Base-by-base conservation (phyloP, 371 early-diverging fungal genomes). In the Saksenaea vasiformis region DNA sequence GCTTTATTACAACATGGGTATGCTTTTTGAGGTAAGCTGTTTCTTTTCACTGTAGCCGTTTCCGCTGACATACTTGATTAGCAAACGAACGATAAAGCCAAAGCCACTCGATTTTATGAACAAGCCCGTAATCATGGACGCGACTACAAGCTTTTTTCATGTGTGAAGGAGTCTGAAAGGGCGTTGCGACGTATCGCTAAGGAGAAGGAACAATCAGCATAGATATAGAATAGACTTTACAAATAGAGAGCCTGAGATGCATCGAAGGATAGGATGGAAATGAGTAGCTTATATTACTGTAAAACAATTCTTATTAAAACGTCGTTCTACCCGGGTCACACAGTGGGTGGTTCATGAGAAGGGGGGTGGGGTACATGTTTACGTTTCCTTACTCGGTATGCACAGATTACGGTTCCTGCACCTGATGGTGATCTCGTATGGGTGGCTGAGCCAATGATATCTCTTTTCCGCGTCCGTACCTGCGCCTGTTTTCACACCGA, bases 1-100 rank as follows among this genome's bases (percentile, higher is more conserved):
- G 4, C 64, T 88, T 19, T 60, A 86, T 1, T 85, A 76, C 51
- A 88, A 88, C 56, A 72, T 86, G 61, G 88, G 88, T 64, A 86
- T 86, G 85, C 55, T 86, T 2, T 77, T 83, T 39, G 88, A 88
- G 81, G 88, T 86, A 82, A 71, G 39, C 22, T 13, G 17, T 38
- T 28, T 37, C n/a, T 10, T 13, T 19, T 24, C 10, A n/a, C n/a
- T 53, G 17, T 35, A 17, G 31, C 1, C 5, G 17, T 56, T n/a
- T n/a, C 24, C 19, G 51, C 26, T 41, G 26, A 24, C 31, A 37
- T 14, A 26, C 15, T 31, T 53, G 17, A 39, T 37, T 60, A 78
- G 76, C 77, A 77, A 74, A 69, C 71, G n/a, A 58, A 70, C 13
- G 75, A 79, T 36, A 67, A 62, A 54, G 43, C 28, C 17, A 72